These are phyloP conservation scores for Fusarium sublunatum DNA, from an alignment of 2,329 filamentous ascomycete genomes.

Conservation along the genomic window DNA sequence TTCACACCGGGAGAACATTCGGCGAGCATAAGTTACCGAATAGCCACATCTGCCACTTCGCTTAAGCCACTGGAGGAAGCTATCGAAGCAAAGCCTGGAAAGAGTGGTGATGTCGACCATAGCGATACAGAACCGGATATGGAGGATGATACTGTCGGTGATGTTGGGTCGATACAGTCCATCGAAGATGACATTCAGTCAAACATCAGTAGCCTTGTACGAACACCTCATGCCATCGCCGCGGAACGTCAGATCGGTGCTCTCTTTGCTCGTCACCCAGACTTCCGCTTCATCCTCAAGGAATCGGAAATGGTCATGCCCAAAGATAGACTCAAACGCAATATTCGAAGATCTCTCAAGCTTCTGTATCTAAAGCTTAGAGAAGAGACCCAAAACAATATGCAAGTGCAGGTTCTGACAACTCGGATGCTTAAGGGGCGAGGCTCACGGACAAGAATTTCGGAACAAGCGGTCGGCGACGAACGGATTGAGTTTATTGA, in stretches of 20 bases:
- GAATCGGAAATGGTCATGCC: conserved; percentile 1
- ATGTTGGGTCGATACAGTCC: conserved; percentile 4
- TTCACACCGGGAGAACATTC: not conserved
- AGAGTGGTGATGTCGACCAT: not conserved
- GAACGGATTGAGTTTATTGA: not conserved
- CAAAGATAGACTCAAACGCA: conserved; percentile 5
- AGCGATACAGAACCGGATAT: not conserved
- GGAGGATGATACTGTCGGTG: not conserved
- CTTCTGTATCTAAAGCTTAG: conserved; percentile 4
- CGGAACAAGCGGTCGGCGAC: not conserved
- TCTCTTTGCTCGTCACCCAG: not conserved
- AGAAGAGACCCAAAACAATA: not conserved
- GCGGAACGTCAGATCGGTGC: conserved; percentile 5
- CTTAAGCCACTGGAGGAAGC: not conserved
- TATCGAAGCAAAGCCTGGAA: not conserved
- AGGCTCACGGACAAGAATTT: conserved; percentile 10
- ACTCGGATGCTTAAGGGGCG: conserved; percentile 4
- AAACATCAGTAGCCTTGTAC: not conserved
- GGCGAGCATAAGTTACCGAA: not conserved
- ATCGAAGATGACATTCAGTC: conserved; percentile 8
- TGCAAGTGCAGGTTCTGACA: not conserved
- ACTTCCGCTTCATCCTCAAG: conserved; percentile 3
- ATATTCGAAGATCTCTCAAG: conserved; percentile 9
- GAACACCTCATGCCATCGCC: not conserved
- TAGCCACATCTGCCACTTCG: not conserved